Conservation (phyloP, 1,284 basidiomycete species). For the Cutaneotrichosporon daszewskae region DNA sequence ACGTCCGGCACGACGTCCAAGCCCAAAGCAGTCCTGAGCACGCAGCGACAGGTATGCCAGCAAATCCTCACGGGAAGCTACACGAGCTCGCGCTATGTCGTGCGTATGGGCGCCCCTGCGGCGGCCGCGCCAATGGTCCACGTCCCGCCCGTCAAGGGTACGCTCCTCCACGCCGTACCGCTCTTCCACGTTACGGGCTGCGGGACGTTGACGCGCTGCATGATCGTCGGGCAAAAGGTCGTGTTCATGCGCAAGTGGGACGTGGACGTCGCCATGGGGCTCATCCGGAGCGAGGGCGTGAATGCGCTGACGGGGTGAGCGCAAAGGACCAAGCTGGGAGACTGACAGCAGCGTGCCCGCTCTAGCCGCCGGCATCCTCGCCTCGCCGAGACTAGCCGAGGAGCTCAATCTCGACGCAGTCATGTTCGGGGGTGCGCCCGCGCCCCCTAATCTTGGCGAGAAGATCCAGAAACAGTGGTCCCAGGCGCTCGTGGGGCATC, state of each 20-base stretch:
- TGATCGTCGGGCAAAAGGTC: slow-evolving; percentile 34
- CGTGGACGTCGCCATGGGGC: slow-evolving; percentile 22
- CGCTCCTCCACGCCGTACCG: slow-evolving; percentile 31
- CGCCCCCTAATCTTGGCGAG: slow-evolving; percentile 27
- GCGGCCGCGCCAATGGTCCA: slow-evolving; percentile 27
- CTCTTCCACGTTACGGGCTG: slow-evolving; percentile 43
- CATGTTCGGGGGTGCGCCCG: slow-evolving; percentile 39
- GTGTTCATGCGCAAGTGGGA: slow-evolving; percentile 33
- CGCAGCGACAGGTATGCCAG: slow-evolving; percentile 32
- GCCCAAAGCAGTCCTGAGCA: slow-evolving; percentile 38
- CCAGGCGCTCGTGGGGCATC: slow-evolving; percentile 13
- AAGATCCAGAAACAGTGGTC: slow-evolving; percentile 27
- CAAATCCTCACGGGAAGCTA: slow-evolving; percentile 27
- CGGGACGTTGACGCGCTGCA: slow-evolving; percentile 8
- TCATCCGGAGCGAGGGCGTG: slow-evolving; percentile 29
- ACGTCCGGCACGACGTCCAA: slow-evolving; percentile 31
- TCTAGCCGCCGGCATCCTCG: slow-evolving; percentile 29
- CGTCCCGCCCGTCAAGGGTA: slow-evolving; percentile 15
- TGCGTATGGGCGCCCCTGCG: slow-evolving; percentile 19
- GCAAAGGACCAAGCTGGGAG: slow-evolving; percentile 27
- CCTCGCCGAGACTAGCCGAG: slow-evolving; percentile 27
- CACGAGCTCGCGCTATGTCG: slow-evolving; percentile 1
- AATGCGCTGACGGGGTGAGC: slow-evolving; percentile 28
- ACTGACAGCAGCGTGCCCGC: slow-evolving; percentile 38
- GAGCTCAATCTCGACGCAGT: slow-evolving; percentile 26